Evolutionary conservation across 148 eudicot genomes (phyloP).

Genomic region (Vaccinium myrtillus): DNA sequence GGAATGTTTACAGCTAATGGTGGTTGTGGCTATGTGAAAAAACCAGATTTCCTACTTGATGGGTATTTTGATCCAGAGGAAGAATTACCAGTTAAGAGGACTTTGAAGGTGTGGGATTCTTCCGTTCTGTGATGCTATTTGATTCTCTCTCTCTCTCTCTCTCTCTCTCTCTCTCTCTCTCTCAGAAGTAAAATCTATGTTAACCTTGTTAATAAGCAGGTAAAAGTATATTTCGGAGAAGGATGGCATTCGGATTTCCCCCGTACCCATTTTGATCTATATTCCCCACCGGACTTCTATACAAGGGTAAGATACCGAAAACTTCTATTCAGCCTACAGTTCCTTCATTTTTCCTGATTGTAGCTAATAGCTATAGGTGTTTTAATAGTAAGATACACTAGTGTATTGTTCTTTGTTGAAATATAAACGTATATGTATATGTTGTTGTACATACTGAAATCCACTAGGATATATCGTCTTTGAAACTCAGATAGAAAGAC

Average conservation of each 20-base stretch:
- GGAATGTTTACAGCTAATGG: slow-evolving; percentile 83
- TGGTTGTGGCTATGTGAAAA: slow-evolving; percentile 70
- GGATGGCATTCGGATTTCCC: slow-evolving; percentile 68
- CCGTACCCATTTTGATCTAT: slow-evolving; percentile 44
- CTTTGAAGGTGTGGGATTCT: slow-evolving; percentile 48
- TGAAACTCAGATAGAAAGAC: background rate
- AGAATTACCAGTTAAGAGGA: slow-evolving; percentile 30
- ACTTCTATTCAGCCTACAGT: background rate
- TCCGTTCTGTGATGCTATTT: background rate
- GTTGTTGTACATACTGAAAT: background rate
- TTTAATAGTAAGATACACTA: background rate
- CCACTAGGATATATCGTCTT: background rate
- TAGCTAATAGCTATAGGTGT: background rate
- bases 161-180: background rate
- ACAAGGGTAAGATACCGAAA: slow-evolving; percentile 37
- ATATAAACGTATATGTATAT: background rate
- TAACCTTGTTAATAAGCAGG: slow-evolving; percentile 28
- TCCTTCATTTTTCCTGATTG: background rate
- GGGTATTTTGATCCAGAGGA: slow-evolving; percentile 31
- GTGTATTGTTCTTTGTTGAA: background rate
- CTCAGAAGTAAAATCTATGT: slow-evolving; percentile 4
- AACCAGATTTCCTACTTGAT: slow-evolving; percentile 52
- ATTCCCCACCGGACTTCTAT: slow-evolving; percentile 80
- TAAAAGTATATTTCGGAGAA: slow-evolving; percentile 60
- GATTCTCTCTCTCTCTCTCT: background rate